A percentile compares a stretch with the other conserved stretches of the same genome.
Conservation (phyloP, 2,329 filamentous ascomycete species). For the Calonectria honghensis region DNA sequence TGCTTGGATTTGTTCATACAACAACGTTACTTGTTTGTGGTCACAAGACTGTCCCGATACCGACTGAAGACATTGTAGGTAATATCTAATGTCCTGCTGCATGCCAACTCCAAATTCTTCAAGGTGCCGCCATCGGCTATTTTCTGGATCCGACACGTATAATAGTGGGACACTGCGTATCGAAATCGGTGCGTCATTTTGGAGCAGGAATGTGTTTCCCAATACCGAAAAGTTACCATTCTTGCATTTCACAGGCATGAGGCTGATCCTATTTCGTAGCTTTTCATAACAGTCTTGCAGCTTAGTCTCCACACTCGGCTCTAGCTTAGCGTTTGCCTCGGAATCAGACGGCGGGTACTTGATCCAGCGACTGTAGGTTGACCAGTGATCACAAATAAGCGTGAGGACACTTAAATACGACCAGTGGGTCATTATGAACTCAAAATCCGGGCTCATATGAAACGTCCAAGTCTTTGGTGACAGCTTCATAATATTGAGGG, state of each 20-base stretch:
- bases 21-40: neutral
- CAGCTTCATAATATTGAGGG: neutral
- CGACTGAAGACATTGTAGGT: neutral
- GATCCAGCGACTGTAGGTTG: constrained; percentile 1
- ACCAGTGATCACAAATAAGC: constrained; percentile 6
- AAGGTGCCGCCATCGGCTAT: neutral
- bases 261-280: neutral
- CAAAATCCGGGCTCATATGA: constrained; percentile 5
- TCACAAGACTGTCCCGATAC: neutral
- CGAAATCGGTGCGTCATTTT: neutral
- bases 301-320: neutral
- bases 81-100: neutral
- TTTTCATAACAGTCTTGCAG: neutral
- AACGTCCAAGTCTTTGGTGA: neutral
- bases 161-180: neutral
- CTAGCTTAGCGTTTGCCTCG: neutral
- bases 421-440: neutral
- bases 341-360: neutral
- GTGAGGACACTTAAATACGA: neutral
- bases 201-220: neutral
- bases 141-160: neutral
- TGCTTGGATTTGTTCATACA: constrained; percentile 8
- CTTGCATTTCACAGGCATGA: neutral
- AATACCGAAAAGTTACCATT: neutral
- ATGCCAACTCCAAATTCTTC: constrained; percentile 12